Evolutionary conservation across 371 early-diverging fungal species (phyloP).

Genomic region (Syncephalis plumigaleata): DNA sequence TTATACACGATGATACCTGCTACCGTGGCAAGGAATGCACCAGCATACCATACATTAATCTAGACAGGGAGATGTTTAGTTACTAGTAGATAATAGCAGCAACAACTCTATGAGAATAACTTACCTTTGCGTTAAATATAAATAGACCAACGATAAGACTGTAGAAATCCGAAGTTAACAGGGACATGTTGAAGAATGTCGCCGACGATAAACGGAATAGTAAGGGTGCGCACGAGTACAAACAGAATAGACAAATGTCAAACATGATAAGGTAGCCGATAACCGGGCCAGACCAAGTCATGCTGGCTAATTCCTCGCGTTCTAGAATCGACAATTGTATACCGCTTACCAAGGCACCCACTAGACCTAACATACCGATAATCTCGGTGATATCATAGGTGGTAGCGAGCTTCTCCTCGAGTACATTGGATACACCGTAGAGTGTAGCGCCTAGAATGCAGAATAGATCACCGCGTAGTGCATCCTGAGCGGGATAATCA

Average conservation of each 20-base stretch:
- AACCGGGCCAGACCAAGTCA: slow-evolving; percentile 18
- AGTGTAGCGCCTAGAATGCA: slow-evolving; percentile 46
- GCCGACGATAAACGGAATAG: slow-evolving; percentile 49
- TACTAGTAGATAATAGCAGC: too few relatives aligned
- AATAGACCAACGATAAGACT: slow-evolving; percentile 46
- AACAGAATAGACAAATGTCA: slow-evolving; percentile 37
- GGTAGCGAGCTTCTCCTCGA: slow-evolving; percentile 46
- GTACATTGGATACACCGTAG: slow-evolving; percentile 49
- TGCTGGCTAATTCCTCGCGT: slow-evolving; percentile 18
- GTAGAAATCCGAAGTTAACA: slow-evolving; percentile 63
- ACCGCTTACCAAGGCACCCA: slow-evolving; percentile 46
- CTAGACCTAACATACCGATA: slow-evolving; percentile 47
- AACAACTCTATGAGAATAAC: too few relatives aligned
- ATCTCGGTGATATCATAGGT: slow-evolving; percentile 50
- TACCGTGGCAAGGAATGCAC: too few relatives aligned
- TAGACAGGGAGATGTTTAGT: too few relatives aligned
- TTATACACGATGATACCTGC: too few relatives aligned
- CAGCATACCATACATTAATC: too few relatives aligned
- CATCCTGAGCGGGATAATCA: slow-evolving; percentile 20
- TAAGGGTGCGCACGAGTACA: slow-evolving; percentile 48
- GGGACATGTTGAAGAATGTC: slow-evolving; percentile 54
- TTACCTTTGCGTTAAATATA: slow-evolving; percentile 14
- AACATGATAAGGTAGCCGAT: slow-evolving; percentile 39
- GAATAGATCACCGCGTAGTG: slow-evolving; percentile 47
- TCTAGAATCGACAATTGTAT: slow-evolving; percentile 48